Evolutionary conservation across 1,284 basidiomycete genomes (phyloP), one percentile per base, ranked within the genome.

Genomic region (Pseudozyma pruni): DNA sequence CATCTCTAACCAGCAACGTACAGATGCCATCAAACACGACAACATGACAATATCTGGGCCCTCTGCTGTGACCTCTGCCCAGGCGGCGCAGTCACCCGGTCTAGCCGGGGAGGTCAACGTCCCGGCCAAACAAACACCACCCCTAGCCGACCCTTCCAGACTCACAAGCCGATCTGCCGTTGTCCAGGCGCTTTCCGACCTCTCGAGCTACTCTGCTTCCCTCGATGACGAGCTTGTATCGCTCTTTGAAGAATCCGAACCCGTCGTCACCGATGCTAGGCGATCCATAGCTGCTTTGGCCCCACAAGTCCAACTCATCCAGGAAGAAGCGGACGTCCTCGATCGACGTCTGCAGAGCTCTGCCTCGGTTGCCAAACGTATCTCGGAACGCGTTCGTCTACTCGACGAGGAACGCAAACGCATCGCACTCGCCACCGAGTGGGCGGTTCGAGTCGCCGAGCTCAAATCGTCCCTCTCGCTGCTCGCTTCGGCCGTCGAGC

Each of bases 391-490:
- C 45, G 94, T 98, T 8, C 86, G 91, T 29, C 86, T 88, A 4
- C 86, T 98, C 46, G 94, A 98, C 78, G 90, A 93, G 77, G 92
- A 97, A 84, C 93, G 95, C 87, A 86, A 88, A 27, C 87, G 93
- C 37, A 90, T 97, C 13, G 88, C 90, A 39, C 91, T 91, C 76
- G 91, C 93, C 10, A 88, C 87, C 9, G 92, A 94, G 56, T 88
- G 91, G 55, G 91, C 95, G 5, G 88, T 87, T 0, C 90, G 92
- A 81, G 90, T 93, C 41, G 89, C 93, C 84, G 93, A 95, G 69
- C 88, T 96, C 74, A 96, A 94, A 87, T 91, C 91, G 62, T 93
- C 94, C 0, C 85, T 98, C 22, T 85, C 87, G 27, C 88, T 89
- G 16, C 86, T 97, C 8, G 89, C 90, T 60, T 83, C 86, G 1